Evolutionary conservation across 78 protist genomes (phyloP), one percentile per base, ranked within the genome.

Genomic region (slime mould (Dictyostelium discoideum)): DNA sequence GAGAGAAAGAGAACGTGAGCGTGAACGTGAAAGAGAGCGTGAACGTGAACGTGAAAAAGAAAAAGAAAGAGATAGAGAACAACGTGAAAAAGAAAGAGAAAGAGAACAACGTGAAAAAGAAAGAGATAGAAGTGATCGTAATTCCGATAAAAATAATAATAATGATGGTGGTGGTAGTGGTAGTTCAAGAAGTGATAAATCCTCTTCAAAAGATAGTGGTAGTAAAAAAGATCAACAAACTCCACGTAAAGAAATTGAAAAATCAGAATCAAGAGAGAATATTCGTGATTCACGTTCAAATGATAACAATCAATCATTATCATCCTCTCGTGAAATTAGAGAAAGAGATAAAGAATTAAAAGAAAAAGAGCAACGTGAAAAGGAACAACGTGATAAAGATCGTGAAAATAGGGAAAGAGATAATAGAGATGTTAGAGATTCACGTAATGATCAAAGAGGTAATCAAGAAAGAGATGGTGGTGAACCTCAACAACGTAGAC

Each of bases 341-440:
- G 73, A 63, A 63, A 20, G 73, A 67, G 76, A n/a, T 37, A n/a
- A 67, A 44, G 57, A 78, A 22, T 42, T 48, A 81, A 20, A 65
- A 24, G 85, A 81, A 8, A 26, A 40, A 20, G 85, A 81, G 10
- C 85, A 42, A 50, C 63, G 85, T 48, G 85, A 81, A 29, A 73
- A 73, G 37, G 79, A 73, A 14, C n/a, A 26, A 32, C 79, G 79
- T 73, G 79, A 73, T 11, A 73, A 73, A 73, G 79, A 73, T 29
- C 37, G 40, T 24, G 79, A 73, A 73, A 24, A 73, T 10, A 29
- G 40, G 14, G 79, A 24, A 73, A 24, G 44, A 32, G 77, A 39
- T 13, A 32, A 29, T 0, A 40, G 29, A 32, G 92, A 86, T 20
- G n/a, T 26, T 3, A 42, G 32, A 32, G 79, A 73, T 24, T 32